Conservation (phyloP, 2,329 filamentous ascomycete species). For the Penicillium sp. region DNA sequence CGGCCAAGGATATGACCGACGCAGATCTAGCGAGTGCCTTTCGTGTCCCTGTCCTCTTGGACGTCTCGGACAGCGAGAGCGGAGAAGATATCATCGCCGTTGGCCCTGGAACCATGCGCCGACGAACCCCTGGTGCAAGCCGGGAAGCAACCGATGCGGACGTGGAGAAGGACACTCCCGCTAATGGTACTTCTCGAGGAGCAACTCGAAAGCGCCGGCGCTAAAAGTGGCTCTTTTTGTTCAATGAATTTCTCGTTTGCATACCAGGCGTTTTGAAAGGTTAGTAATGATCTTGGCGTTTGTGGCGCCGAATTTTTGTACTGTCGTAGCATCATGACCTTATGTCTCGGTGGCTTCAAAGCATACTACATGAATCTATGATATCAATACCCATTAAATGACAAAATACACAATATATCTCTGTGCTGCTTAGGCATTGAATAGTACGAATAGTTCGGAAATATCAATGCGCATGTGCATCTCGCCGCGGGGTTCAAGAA, state of each 20-base stretch:
- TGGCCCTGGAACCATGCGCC: conserved; percentile 77
- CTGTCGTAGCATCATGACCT: not conserved
- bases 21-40: conserved; percentile 62
- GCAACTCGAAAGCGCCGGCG: conserved; percentile 34
- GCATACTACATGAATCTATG: not conserved
- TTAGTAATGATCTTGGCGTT: not conserved
- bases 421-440: not conserved
- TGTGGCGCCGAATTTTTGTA: not conserved
- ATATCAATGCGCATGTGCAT: too few species aligned
- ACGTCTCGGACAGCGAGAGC: conserved; percentile 90
- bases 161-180: conserved; percentile 17
- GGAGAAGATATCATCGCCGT: conserved; percentile 79
- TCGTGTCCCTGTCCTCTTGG: conserved; percentile 88
- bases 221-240: conserved; percentile 12
- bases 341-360: too few species aligned
- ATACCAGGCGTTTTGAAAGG: conserved; percentile 8
- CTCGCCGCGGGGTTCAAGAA: too few species aligned
- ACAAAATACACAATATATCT: not conserved
- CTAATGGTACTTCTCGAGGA: conserved; percentile 24
- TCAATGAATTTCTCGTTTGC: conserved; percentile 6
- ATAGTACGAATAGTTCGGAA: too few species aligned
- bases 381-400: not conserved
- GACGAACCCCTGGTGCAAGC: conserved; percentile 76
- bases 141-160: conserved; percentile 54
- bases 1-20: conserved; percentile 60